Conservation (phyloP, 208 protist species). For the Acanthamoeba rhysodes region DNA sequence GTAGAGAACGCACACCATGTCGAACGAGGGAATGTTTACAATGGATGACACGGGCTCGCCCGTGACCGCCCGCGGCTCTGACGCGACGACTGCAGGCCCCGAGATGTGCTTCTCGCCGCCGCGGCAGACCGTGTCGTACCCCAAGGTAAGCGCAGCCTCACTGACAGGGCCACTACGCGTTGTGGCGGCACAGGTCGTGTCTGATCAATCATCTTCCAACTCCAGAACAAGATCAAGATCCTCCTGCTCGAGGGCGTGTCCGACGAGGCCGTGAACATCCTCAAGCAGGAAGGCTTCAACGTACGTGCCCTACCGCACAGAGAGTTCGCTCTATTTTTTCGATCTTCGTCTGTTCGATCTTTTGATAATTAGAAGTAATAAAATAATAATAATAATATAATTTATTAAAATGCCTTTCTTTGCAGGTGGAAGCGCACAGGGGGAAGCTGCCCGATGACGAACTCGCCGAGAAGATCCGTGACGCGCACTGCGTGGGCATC, state of each 20-base stretch:
- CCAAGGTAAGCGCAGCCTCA: constrained; percentile 74
- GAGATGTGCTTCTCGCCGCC: constrained; percentile 57
- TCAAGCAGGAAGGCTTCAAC: constrained; percentile 92
- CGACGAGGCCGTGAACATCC: constrained; percentile 89
- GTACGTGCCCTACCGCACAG: neutral
- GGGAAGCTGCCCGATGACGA: constrained; percentile 89
- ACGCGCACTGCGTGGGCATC: constrained; percentile 94
- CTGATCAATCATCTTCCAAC: neutral
- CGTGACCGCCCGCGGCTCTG: neutral
- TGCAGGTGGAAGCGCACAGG: constrained; percentile 89
- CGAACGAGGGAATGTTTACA: constrained; percentile 6
- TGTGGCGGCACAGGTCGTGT: too few species aligned
- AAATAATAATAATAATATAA: neutral
- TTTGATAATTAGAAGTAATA: neutral
- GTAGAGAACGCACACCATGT: neutral
- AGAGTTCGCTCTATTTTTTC: neutral
- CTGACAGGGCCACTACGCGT: too few species aligned
- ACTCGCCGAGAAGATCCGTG: constrained; percentile 92
- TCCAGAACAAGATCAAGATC: constrained; percentile 90
- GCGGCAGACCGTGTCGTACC: constrained; percentile 76
- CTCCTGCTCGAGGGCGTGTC: constrained; percentile 94
- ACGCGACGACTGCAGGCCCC: too few species aligned
- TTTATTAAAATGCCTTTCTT: neutral
- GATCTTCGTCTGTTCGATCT: neutral
- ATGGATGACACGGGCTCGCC: constrained; percentile 44